Evolutionary conservation across 345 rosid genomes (phyloP), one percentile per base, ranked within the genome.

Genomic region (Corymbia maculata): DNA sequence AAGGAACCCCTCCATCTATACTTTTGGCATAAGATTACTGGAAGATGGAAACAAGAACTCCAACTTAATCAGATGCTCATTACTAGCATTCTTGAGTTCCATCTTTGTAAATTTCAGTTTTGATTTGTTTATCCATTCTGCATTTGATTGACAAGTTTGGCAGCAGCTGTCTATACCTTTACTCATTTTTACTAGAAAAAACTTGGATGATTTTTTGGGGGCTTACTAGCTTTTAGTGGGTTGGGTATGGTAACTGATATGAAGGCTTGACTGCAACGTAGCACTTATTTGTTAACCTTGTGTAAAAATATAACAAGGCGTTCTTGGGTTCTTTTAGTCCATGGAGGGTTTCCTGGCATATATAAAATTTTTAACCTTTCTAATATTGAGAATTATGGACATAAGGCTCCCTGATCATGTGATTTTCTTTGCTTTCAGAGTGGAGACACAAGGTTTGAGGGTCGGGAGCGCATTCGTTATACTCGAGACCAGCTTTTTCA

Each of bases 401-500:
- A 36, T 42, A 42, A 0, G 14, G 49, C 47, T 75, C 84, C 12
- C 84, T 75, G 45, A 75, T 26, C 49, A 42, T 28, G 3, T 75
- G 28, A 42, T 75, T 75, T 75, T 75, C 28, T 19, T 75, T 75
- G 84, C 84, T 90, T 92, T 36, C 88, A 96, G 99, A 91, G 93
- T 90, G 97, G 97, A 80, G 98, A 94, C 89, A 89, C 92, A 0
- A 92, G 94, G 85, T 93, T 94, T 89, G 97, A 95, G 59, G 96
- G 90, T 59, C 95, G 85, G 87, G 99, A 96, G 84, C 89, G 92
- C 61, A 90, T 97, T 89, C 92, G 89, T 57, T 96, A 93, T 92
- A 91, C 95, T n/a, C 89, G 94, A 85, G 97, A 97, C 44, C 98
- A 95, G 91, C 93, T 97, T 50, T 90, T 96, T 88, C 95, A 96